These are phyloP conservation scores for Lignosus rhinocerotis DNA, from an alignment of 1,284 basidiomycete genomes.

Conservation along the genomic window DNA sequence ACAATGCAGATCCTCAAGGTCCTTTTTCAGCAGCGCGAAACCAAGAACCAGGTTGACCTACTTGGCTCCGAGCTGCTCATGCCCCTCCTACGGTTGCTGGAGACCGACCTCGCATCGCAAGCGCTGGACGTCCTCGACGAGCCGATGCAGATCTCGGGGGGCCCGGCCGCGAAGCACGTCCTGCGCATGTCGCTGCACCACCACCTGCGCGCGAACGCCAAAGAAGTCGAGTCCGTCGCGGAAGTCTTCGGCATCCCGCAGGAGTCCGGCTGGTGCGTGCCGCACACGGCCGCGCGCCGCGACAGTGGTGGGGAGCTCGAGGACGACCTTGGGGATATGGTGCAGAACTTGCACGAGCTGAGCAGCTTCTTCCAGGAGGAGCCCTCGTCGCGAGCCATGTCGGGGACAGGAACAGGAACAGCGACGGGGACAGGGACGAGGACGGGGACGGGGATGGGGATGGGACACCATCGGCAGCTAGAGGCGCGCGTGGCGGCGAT, in stretches of 20 bases:
- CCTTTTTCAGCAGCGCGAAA: constrained; percentile 85
- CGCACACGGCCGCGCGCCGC: constrained; percentile 62
- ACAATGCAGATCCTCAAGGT: constrained; percentile 88
- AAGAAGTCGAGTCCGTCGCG: constrained; percentile 50
- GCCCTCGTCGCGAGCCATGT: constrained; percentile 18
- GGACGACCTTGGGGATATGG: constrained; percentile 80
- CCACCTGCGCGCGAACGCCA: constrained; percentile 42
- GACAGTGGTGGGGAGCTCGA: constrained; percentile 44
- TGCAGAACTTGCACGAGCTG: constrained; percentile 85
- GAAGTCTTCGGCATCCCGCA: constrained; percentile 82
- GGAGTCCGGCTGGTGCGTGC: constrained; percentile 84
- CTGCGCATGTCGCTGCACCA: constrained; percentile 83
- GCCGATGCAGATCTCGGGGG: constrained; percentile 76
- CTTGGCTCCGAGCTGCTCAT: constrained; percentile 87
- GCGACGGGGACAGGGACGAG: too few species aligned
- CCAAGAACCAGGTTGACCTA: constrained; percentile 69
- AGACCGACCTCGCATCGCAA: constrained; percentile 81
- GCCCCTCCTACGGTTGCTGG: constrained; percentile 85
- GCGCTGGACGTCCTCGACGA: constrained; percentile 93
- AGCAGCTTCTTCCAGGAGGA: constrained; percentile 83
- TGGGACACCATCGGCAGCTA: constrained; percentile 45
- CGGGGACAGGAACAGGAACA: constrained; percentile 25
- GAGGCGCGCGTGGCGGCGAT: constrained; percentile 80
- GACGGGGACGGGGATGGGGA: not conserved
- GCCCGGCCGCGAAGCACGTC: constrained; percentile 81